Base-by-base conservation (phyloP, 1,284 basidiomycete genomes). In the Pisolithus thermaeus region DNA sequence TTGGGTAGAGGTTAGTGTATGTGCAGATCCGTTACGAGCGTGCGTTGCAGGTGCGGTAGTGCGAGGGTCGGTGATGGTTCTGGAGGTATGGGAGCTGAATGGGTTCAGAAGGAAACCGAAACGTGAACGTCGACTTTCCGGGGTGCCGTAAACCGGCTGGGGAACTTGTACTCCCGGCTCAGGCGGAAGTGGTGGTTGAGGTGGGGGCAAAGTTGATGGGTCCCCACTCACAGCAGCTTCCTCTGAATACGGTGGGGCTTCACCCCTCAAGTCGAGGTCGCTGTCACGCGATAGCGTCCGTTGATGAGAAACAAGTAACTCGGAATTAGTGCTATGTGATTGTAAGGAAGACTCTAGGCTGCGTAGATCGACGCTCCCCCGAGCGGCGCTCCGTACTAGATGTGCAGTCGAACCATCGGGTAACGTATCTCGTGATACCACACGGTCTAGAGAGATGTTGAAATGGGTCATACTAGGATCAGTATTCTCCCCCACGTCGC, bases 241-340 rank as follows among this genome's bases (percentile, higher is more conserved):
- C 64, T 87, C 84, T 47, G 75, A 76, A 62, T 88, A 87, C 0
- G 83, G 64, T 6, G 85, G 85, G 8, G 81, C 80, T 40, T 80
- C 77, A 25, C 81, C 86, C 53, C 79, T 68, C 5, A 76, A 72
- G 41, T 69, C 52, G n/a, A 32, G 43, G 20, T 12, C 20, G 8
- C 16, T 35, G 61, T 68, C 56, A 36, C 32, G 48, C 59, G 63
- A 46, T 58, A 65, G 39, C 3, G 7, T 41, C 14, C 55, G 55
- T 57, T 62, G 56, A 59, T 65, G 57, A 50, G 43, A 45, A 61
- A 64, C 40, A 41, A 66, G 53, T 1, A 69, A 40, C 25, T 56
- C 67, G 3, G 48, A 49, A 25, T 60, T 59, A 41, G 61, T 65
- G 42, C 52, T 64, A 16, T 49, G 40, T 35, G 63, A 65, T 18